phyloP scores from a whole-genome alignment of 2,329 filamentous ascomycete species.

The Penicillium sp. region DNA sequence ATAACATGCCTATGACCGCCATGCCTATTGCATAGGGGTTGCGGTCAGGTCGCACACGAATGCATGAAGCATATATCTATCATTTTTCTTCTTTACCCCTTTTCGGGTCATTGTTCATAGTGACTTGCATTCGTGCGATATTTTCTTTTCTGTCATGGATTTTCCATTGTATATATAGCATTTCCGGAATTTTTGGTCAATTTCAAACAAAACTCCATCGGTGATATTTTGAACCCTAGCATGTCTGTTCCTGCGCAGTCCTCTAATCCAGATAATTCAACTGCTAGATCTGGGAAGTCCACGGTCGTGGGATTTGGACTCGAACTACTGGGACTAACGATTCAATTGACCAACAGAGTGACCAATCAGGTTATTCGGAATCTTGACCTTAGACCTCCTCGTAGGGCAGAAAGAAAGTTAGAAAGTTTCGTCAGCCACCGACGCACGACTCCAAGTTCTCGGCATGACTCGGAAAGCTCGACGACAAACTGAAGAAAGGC shows the following conservation, averaged over 20 bases:
- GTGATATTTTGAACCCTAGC: neutral
- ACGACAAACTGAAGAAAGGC: neutral
- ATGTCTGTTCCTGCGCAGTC: no score
- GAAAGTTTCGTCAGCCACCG: neutral
- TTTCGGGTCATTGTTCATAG: neutral
- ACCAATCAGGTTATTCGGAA: neutral
- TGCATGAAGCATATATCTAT: neutral
- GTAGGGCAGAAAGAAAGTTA: neutral
- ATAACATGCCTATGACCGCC: constrained; percentile 27
- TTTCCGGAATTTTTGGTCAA: neutral
- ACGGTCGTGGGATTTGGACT: no score
- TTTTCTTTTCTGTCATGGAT: neutral
- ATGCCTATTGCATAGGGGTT: neutral
- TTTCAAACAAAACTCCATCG: neutral
- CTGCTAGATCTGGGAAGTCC: no score
- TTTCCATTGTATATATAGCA: neutral
- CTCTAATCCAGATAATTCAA: no score
- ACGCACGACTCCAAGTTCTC: neutral
- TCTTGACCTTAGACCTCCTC: no score
- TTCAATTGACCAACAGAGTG: neutral
- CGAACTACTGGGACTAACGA: no score
- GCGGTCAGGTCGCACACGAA: neutral
- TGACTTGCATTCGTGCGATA: neutral
- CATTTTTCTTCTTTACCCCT: neutral
- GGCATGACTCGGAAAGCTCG: neutral